Evolutionary conservation across 129 eudicot genomes (phyloP), one percentile per base, ranked within the genome.

Genomic region (Flaveria robusta): DNA sequence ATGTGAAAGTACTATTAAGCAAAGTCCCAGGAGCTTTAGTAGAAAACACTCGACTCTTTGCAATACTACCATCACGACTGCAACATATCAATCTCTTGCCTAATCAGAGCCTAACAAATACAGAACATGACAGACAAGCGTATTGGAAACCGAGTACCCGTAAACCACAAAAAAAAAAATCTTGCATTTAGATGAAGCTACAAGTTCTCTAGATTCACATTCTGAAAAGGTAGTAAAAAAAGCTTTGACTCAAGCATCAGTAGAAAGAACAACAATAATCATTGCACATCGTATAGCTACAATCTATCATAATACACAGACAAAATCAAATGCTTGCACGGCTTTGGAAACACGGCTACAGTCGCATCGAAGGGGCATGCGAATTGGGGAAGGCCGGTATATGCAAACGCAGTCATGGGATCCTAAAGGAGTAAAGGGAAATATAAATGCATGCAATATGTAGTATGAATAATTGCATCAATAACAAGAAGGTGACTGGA

Each of bases 1-100:
- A n/a, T n/a, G n/a, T n/a, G 24, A 77, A 76, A 49, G 5, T 85
- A 92, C 98, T 96, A 83, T 83, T 86, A 16, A 90, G 71, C 72
- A 93, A 85, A 81, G 87, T 69, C 71, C 83, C 94, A 2, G 98
- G 85, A 43, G 89, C 72, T 83, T 90, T 84, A 7, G 95, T 88
- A 0, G 89, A n/a, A n/a, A n/a, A n/a, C n/a, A n/a, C n/a, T n/a
- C n/a, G n/a, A n/a, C n/a, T n/a, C n/a, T n/a, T n/a, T n/a, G n/a
- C n/a, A n/a, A n/a, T n/a, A n/a, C n/a, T n/a, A n/a, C n/a, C n/a
- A n/a, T n/a, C n/a, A n/a, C 86, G 72, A 63, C 86, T 80, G 80
- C 74, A 84, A 74, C 84, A 80, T 24, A 71, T 16, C 85, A 86
- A 56, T 65, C 85, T 86, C 78, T 87, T 58, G n/a, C 69, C 81